phyloP scores from a whole-genome alignment of 208 protist species.

The Crithidia fasciculata region DNA sequence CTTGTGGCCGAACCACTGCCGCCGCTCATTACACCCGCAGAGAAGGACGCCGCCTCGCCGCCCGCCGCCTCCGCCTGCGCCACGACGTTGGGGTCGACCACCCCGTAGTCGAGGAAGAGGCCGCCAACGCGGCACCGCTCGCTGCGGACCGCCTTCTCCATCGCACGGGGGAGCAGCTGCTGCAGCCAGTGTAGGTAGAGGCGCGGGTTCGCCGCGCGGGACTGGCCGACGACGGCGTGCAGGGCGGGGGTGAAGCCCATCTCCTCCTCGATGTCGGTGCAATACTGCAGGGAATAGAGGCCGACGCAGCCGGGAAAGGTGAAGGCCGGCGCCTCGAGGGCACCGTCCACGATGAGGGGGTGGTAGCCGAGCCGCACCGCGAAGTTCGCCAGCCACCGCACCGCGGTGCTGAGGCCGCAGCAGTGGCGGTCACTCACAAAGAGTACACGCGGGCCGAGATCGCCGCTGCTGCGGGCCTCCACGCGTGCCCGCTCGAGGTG shows the following conservation, averaged over 20 bases:
- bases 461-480: constrained; percentile 37
- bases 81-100: constrained; percentile 38
- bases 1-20: neutral
- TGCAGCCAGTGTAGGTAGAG: constrained; percentile 52
- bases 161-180: constrained; percentile 33
- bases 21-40: neutral
- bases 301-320: constrained; percentile 46
- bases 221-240: constrained; percentile 40
- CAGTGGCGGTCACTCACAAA: constrained; percentile 57
- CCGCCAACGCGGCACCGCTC: constrained; percentile 72
- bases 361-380: constrained; percentile 72
- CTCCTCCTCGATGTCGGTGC: constrained; percentile 69
- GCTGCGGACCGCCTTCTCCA: constrained; percentile 60
- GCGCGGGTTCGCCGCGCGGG: constrained; percentile 31
- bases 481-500: constrained; percentile 58
- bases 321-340: constrained; percentile 44
- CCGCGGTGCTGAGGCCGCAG: constrained; percentile 58
- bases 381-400: constrained; percentile 54
- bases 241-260: constrained; percentile 54
- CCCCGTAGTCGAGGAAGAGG: constrained; percentile 77
- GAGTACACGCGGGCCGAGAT: constrained; percentile 61
- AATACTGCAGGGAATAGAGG: constrained; percentile 61
- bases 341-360: constrained; percentile 62
- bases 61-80: constrained; percentile 34
- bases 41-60: constrained; percentile 2